Evolutionary conservation across 208 protist species (phyloP).

Genomic region (Balamuthia mandrillaris): DNA sequence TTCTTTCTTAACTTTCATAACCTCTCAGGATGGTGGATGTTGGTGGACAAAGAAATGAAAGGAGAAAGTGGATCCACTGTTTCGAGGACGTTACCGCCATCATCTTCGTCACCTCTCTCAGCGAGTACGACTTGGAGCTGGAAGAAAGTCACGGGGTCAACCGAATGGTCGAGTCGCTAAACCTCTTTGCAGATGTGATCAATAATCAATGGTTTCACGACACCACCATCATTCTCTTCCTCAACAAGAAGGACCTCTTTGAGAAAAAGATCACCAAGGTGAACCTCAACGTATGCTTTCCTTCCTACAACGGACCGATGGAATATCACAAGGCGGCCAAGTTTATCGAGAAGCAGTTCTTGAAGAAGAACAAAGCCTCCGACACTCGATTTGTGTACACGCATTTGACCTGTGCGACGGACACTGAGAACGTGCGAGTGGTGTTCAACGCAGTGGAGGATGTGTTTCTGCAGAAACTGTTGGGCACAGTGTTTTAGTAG

Average conservation of each 20-base stretch:
- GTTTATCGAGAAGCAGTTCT: conserved; percentile 22
- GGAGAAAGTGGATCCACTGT: conserved; percentile 83
- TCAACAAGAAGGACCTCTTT: conserved; percentile 85
- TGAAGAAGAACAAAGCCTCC: not conserved
- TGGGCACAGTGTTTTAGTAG: too few relatives aligned
- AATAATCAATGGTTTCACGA: conserved; percentile 72
- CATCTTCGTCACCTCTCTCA: conserved; percentile 71
- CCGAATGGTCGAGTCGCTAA: conserved; percentile 77
- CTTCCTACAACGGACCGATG: conserved; percentile 66
- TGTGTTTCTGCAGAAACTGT: too few relatives aligned
- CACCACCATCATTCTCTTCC: conserved; percentile 76
- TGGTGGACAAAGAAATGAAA: conserved; percentile 76
- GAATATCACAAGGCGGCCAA: conserved; percentile 37
- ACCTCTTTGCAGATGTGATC: conserved; percentile 78
- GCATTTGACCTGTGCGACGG: conserved; percentile 75
- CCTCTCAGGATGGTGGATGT: conserved; percentile 72
- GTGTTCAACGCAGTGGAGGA: conserved; percentile 73
- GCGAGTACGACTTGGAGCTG: conserved; percentile 64
- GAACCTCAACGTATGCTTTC: conserved; percentile 69
- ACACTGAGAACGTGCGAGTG: conserved; percentile 75
- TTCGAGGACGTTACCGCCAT: conserved; percentile 80
- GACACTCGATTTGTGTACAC: conserved; percentile 64
- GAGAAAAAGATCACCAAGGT: conserved; percentile 70
- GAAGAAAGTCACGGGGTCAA: conserved; percentile 69
- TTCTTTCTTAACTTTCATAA: not conserved